phyloP scores from a whole-genome alignment of 768 basidiomycete species.

The Scleroderma citrinum region DNA sequence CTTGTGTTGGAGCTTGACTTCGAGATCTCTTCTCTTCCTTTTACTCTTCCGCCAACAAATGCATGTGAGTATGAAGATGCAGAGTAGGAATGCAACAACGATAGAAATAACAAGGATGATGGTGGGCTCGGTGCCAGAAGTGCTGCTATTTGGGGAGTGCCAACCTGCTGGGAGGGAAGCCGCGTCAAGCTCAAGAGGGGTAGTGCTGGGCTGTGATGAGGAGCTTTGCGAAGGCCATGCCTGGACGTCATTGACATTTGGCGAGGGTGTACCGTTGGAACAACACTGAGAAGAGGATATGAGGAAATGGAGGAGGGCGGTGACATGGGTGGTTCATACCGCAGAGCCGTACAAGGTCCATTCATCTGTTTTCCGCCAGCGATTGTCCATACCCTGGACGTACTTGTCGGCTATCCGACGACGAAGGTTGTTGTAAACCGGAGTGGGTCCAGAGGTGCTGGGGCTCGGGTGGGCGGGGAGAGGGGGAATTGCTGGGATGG shows the following conservation, averaged over 20 bases:
- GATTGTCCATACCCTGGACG: slow-evolving; percentile 43
- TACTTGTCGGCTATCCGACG: slow-evolving; percentile 49
- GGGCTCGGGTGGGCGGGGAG: background rate
- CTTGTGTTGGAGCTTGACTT: slow-evolving; percentile 37
- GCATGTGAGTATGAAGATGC: slow-evolving; percentile 53
- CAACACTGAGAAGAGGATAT: slow-evolving; percentile 13
- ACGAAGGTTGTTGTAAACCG: slow-evolving; percentile 2
- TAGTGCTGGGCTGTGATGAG: slow-evolving; percentile 2
- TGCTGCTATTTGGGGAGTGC: slow-evolving; percentile 23
- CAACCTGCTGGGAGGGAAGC: slow-evolving; percentile 50
- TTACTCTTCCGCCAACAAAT: slow-evolving; percentile 52
- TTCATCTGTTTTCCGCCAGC: slow-evolving; percentile 48
- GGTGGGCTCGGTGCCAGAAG: slow-evolving; percentile 32
- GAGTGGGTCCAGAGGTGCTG: slow-evolving; percentile 11
- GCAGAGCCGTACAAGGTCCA: slow-evolving; percentile 73
- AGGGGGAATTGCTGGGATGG: background rate
- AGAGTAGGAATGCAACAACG: slow-evolving; percentile 55
- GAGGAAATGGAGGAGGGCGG: background rate
- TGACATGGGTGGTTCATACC: slow-evolving; percentile 32
- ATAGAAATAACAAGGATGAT: slow-evolving; percentile 55
- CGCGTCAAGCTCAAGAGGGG: slow-evolving; percentile 16
- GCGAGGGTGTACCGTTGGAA: background rate
- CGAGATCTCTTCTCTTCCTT: slow-evolving; percentile 43
- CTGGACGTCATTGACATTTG: slow-evolving; percentile 2
- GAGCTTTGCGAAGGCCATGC: slow-evolving; percentile 2